A percentile compares a stretch with the other conserved stretches of the same genome.
Evolutionary conservation across 2,329 filamentous ascomycete species (phyloP).

Genomic region (Aureobasidium sp.): DNA sequence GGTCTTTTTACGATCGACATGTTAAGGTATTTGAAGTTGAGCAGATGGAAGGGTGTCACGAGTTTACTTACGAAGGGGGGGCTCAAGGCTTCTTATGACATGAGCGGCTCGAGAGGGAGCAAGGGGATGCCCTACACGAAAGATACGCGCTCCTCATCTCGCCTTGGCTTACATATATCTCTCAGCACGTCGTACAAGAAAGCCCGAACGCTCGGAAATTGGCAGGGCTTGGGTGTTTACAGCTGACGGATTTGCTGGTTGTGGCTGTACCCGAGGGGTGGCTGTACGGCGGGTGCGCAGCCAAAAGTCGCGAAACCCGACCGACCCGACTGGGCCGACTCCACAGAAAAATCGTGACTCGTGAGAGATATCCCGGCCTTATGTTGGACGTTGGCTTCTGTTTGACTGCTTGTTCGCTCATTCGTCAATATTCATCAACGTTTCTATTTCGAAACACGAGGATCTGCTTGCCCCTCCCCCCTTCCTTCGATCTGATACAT

Average conservation of each 20-base stretch:
- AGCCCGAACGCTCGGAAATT: slow-evolving; percentile 7
- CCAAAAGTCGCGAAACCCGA: not conserved
- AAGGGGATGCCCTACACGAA: slow-evolving; percentile 3
- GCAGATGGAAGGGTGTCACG: not conserved
- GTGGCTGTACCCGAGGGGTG: not conserved
- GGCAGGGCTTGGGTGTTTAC: not conserved
- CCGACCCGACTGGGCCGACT: not conserved
- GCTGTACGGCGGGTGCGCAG: not conserved
- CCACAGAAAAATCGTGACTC: not conserved
- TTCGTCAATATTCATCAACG: not conserved
- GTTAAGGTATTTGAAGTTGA: not conserved
- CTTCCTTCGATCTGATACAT: not conserved
- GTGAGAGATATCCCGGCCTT: not conserved
- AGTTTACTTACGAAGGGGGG: not conserved
- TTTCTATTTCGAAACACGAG: slow-evolving; percentile 6
- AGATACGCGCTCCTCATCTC: not conserved
- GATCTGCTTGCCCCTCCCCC: not conserved
- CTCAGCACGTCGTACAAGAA: not conserved
- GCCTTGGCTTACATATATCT: slow-evolving; percentile 6
- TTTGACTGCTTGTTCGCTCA: not conserved
- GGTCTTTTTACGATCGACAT: slow-evolving; percentile 9
- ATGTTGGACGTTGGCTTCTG: not conserved
- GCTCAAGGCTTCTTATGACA: not conserved
- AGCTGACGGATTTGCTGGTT: not conserved
- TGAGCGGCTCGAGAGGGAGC: not conserved